phyloP scores from a whole-genome alignment of 2,329 filamentous ascomycete species.

The Botrytis deweyae region DNA sequence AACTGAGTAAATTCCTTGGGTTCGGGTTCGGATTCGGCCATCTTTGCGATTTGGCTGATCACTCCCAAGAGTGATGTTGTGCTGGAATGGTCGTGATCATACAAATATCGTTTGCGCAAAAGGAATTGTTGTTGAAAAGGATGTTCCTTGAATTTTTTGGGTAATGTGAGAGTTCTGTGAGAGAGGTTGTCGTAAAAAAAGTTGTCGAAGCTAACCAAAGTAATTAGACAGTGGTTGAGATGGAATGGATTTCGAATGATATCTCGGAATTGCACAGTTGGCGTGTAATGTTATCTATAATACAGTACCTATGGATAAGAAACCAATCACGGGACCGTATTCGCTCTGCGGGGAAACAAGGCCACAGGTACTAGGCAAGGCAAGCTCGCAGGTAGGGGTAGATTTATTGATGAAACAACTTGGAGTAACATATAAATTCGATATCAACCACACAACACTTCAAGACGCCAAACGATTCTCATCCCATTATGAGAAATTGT shows the following conservation, averaged over 20 bases:
- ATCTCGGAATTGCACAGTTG: conserved; percentile 10
- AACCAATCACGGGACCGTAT: background rate
- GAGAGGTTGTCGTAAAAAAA: background rate
- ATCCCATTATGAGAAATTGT: background rate
- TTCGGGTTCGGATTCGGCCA: conserved; percentile 25
- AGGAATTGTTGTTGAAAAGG: background rate
- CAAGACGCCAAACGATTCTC: background rate
- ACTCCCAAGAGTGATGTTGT: conserved; percentile 17
- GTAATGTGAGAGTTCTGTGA: background rate
- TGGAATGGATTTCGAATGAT: background rate
- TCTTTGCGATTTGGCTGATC: conserved; percentile 22
- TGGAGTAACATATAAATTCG: background rate
- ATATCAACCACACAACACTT: background rate
- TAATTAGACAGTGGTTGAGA: background rate
- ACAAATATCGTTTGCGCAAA: conserved; percentile 1
- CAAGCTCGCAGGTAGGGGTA: background rate
- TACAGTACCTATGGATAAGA: background rate
- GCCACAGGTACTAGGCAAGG: background rate
- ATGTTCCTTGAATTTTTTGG: background rate
- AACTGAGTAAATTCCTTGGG: conserved; percentile 23
- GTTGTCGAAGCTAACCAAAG: background rate
- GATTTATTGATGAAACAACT: background rate
- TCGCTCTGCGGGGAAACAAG: conserved; percentile 7
- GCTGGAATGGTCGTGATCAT: conserved; percentile 13
- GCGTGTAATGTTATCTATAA: conserved; percentile 7